These are phyloP conservation scores for Hygrocybe coccinea DNA, from an alignment of 768 basidiomycete species.

Conservation along the genomic window DNA sequence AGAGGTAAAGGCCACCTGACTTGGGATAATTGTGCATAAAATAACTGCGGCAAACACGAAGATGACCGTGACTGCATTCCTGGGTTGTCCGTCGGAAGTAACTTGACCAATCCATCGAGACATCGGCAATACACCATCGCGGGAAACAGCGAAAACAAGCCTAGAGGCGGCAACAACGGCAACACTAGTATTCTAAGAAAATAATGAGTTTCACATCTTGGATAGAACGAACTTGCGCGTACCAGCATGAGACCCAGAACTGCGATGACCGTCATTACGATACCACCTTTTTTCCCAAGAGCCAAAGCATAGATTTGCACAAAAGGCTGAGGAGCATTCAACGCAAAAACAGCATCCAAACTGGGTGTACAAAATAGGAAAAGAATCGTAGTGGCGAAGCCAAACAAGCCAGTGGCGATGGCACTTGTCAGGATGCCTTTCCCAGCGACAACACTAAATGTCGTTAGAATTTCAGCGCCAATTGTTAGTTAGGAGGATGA, in stretches of 20 bases:
- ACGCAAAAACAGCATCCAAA: conserved; percentile 65
- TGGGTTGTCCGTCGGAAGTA: conserved; percentile 65
- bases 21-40: conserved; percentile 85
- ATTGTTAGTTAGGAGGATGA: background rate
- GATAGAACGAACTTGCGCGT: conserved; percentile 18
- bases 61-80: conserved; percentile 83
- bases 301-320: conserved; percentile 84
- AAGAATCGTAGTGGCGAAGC: conserved; percentile 71
- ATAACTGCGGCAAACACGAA: conserved; percentile 68
- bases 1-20: conserved; percentile 88
- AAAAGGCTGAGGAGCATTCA: conserved; percentile 86
- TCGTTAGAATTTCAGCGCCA: background rate
- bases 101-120: conserved; percentile 81
- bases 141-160: conserved; percentile 88
- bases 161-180: conserved; percentile 86
- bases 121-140: conserved; percentile 84
- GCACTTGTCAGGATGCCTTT: conserved; percentile 79
- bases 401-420: conserved; percentile 72
- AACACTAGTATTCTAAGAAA: conserved; percentile 71
- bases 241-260: conserved; percentile 82
- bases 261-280: conserved; percentile 86
- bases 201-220: conserved; percentile 1
- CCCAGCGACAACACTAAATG: conserved; percentile 62
- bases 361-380: conserved; percentile 85
- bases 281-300: conserved; percentile 69